A percentile compares a stretch with the other conserved stretches of the same genome.
These are phyloP conservation scores for Coemansia sp. DNA, from an alignment of 192 early-diverging fungal species.

Conservation along the genomic window DNA sequence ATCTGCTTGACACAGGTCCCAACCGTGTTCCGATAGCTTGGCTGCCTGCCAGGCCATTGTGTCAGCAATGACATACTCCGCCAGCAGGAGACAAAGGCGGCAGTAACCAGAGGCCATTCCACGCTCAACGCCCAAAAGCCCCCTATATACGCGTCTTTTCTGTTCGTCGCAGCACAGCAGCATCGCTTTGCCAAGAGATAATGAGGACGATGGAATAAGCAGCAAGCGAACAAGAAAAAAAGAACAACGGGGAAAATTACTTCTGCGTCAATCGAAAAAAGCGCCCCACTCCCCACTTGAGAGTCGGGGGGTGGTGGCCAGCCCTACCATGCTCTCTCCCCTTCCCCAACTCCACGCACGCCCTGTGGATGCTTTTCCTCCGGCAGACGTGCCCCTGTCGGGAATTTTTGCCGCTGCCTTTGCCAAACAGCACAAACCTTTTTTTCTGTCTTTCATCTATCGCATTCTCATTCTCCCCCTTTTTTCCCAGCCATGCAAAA, in stretches of 20 bases:
- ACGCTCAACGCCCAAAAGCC: too few relatives aligned
- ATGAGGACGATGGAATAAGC: background rate
- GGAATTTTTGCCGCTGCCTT: slow-evolving; percentile 15
- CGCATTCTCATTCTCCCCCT: background rate
- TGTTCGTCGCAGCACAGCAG: too few relatives aligned
- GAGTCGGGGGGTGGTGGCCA: background rate
- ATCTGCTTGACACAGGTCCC: too few relatives aligned
- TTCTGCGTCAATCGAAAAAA: background rate
- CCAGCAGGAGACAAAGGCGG: too few relatives aligned
- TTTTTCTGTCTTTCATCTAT: background rate
- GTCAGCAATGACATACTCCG: too few relatives aligned
- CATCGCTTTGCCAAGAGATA: too few relatives aligned
- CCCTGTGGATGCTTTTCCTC: slow-evolving; percentile 12
- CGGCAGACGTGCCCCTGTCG: slow-evolving; percentile 3
- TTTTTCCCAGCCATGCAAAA: too few relatives aligned
- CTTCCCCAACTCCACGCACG: background rate
- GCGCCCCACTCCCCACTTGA: background rate
- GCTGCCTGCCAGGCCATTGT: too few relatives aligned
- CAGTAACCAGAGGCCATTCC: too few relatives aligned
- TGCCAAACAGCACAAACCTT: background rate
- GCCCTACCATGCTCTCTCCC: background rate
- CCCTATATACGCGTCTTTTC: too few relatives aligned
- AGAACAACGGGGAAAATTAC: slow-evolving; percentile 5
- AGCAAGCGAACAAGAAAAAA: background rate
- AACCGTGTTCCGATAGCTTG: too few relatives aligned